phyloP scores from a whole-genome alignment of 2,329 filamentous ascomycete species.

The Beauveria bassiana region DNA sequence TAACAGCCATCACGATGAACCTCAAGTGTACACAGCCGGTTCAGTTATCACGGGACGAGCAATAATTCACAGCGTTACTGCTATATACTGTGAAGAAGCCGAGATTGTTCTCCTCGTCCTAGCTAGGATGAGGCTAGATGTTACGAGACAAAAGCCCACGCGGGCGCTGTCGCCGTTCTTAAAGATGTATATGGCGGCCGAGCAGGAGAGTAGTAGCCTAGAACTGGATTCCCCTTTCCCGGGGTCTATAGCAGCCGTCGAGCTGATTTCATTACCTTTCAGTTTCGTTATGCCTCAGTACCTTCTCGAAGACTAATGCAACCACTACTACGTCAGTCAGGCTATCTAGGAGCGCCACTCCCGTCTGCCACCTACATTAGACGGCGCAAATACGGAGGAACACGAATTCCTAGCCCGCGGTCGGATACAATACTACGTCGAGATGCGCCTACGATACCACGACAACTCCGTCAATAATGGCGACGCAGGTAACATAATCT shows the following conservation, averaged over 20 bases:
- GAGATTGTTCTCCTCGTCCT: conserved; percentile 5
- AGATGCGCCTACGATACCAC: conserved; percentile 2
- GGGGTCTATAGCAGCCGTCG: not conserved
- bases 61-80: not conserved
- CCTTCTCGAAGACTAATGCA: not conserved
- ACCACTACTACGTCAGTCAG: not conserved
- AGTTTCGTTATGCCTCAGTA: conserved; percentile 6
- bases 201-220: not conserved
- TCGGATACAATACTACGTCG: conserved; percentile 3
- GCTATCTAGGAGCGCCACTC: conserved; percentile 4
- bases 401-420: conserved; percentile 1
- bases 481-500: not conserved
- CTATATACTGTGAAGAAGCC: not conserved
- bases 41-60: not conserved
- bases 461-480: not conserved
- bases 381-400: not conserved
- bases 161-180: not conserved
- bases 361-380: not conserved
- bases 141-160: conserved; percentile 4
- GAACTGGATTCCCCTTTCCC: not conserved
- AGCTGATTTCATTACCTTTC: not conserved
- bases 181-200: conserved; percentile 6
- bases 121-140: not conserved
- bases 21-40: not conserved
- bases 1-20: not conserved